Evolutionary conservation across 2,329 filamentous ascomycete genomes (phyloP).

Genomic region (Pestalotiopsis sp.): DNA sequence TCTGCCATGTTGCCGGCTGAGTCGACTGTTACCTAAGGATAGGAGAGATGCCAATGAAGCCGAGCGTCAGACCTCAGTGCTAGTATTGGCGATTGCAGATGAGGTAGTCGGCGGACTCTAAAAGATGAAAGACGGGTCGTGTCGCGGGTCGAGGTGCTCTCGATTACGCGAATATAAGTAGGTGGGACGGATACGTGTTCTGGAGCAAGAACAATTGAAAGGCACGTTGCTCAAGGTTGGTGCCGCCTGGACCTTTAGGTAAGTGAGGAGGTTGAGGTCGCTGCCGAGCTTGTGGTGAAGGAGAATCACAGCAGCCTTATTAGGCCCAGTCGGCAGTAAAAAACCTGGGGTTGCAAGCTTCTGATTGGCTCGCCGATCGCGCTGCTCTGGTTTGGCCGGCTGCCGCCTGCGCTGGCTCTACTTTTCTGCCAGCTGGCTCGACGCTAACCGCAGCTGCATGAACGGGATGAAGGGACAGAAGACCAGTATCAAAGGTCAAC

Average conservation of each 20-base stretch:
- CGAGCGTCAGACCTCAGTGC: not conserved
- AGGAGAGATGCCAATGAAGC: not conserved
- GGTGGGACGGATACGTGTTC: not conserved
- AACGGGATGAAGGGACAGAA: not conserved
- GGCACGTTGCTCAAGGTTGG: not conserved
- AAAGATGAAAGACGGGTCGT: not conserved
- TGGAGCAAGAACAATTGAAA: not conserved
- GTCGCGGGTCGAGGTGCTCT: not conserved
- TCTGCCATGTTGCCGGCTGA: constrained; percentile 67
- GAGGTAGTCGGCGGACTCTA: not conserved
- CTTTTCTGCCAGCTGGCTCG: not conserved
- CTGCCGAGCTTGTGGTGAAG: not conserved
- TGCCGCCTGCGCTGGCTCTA: not conserved
- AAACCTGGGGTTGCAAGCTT: not conserved
- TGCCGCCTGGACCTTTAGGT: not conserved
- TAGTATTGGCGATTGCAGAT: not conserved
- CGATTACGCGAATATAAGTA: not conserved
- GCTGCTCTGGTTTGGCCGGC: not conserved
- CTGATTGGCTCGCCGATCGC: not conserved
- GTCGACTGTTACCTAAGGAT: constrained; percentile 1
- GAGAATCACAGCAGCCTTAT: not conserved
- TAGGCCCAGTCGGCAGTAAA: not conserved
- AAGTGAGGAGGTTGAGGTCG: not conserved
- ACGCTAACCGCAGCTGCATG: not conserved
- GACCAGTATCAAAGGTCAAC: too few relatives aligned